Percentiles rank a stretch among this genome's conserved stretches.
Evolutionary conservation across 345 rosid genomes (phyloP).

Genomic region (Populus tremula): DNA sequence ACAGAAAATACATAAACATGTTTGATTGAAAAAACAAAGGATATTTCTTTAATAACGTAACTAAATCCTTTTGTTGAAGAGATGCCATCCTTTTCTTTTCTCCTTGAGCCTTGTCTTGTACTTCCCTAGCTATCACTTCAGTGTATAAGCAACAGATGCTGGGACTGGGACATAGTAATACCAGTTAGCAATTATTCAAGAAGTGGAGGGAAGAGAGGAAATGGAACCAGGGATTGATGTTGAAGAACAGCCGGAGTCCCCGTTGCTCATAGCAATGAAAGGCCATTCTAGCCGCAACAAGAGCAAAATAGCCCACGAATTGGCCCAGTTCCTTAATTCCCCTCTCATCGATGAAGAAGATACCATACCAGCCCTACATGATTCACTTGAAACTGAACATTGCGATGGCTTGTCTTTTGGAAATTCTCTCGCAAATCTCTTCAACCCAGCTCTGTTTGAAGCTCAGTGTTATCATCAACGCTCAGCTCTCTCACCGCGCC

Average conservation of each 20-base stretch:
- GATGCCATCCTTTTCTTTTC: background rate
- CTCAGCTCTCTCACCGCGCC: background rate
- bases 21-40: background rate
- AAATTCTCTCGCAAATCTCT: background rate
- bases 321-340: background rate
- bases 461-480: background rate
- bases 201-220: background rate
- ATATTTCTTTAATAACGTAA: background rate
- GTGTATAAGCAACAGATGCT: background rate
- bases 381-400: too few species aligned
- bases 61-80: background rate
- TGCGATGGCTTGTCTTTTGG: background rate
- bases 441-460: conserved; percentile 2
- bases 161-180: background rate
- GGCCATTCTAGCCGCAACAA: background rate
- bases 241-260: background rate
- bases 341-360: background rate
- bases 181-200: background rate
- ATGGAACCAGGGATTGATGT: background rate
- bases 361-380: background rate
- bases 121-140: background rate
- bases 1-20: too few species aligned
- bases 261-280: background rate
- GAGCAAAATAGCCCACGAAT: background rate
- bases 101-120: background rate